phyloP scores from a whole-genome alignment of 2,329 filamentous ascomycete species.

The Coleophoma cylindrospora region DNA sequence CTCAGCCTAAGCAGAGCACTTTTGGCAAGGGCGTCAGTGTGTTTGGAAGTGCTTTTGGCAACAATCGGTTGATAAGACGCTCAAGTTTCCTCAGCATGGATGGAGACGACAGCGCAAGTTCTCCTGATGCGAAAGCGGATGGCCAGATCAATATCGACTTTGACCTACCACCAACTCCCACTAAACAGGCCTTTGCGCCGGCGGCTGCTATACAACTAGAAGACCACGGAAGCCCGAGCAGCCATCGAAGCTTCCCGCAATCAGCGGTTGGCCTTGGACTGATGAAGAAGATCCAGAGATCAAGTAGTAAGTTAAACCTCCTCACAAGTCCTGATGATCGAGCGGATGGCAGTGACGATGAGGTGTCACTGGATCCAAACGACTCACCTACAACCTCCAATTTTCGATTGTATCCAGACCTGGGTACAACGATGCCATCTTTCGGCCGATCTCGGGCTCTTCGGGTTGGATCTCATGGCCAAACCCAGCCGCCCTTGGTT shows the following conservation, averaged over 20 bases:
- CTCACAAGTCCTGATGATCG: slow-evolving; percentile 20
- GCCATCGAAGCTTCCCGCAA: slow-evolving; percentile 17
- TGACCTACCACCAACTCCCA: slow-evolving; percentile 90
- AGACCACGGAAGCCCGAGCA: slow-evolving; percentile 23
- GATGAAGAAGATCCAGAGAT: slow-evolving; percentile 21
- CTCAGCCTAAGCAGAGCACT: slow-evolving; percentile 34
- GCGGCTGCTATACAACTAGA: slow-evolving; percentile 8
- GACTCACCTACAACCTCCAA: slow-evolving; percentile 27
- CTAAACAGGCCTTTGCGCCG: slow-evolving; percentile 57
- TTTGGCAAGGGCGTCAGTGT: slow-evolving; percentile 54
- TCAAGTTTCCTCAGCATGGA: slow-evolving; percentile 79
- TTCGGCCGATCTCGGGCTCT: slow-evolving; percentile 31
- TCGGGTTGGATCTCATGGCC: slow-evolving; percentile 23
- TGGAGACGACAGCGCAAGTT: slow-evolving; percentile 45
- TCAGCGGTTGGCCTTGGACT: slow-evolving; percentile 20
- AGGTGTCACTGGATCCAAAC: slow-evolving; percentile 21
- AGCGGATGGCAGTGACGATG: slow-evolving; percentile 18
- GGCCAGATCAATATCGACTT: slow-evolving; percentile 55
- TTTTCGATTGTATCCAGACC: slow-evolving; percentile 27
- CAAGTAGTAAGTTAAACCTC: slow-evolving; percentile 29
- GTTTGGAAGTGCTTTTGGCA: slow-evolving; percentile 51
- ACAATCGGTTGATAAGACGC: slow-evolving; percentile 32
- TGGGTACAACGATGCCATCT: slow-evolving; percentile 32
- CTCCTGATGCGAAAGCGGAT: slow-evolving; percentile 54
- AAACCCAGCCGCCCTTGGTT: slow-evolving; percentile 18